Evolutionary conservation across 169 alveolate genomes (phyloP).

Genomic region (Plasmodium vivax): DNA sequence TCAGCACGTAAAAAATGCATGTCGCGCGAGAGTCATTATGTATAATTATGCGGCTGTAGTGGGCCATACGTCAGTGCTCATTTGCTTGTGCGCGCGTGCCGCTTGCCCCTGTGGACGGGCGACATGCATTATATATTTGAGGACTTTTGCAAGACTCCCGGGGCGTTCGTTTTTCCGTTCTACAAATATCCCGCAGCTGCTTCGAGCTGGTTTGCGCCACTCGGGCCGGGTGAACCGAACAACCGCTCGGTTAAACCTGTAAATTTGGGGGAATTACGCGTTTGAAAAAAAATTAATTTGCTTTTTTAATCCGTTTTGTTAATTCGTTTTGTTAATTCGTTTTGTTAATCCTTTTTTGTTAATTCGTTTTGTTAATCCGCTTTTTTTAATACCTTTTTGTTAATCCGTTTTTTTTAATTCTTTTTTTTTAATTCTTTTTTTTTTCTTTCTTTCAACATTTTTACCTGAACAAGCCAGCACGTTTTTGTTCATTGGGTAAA

Average conservation of each 20-base stretch:
- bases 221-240: neutral
- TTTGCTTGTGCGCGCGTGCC: neutral
- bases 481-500: neutral
- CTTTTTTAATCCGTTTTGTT: neutral
- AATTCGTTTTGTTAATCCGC: neutral
- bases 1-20: neutral
- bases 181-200: neutral
- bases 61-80: neutral
- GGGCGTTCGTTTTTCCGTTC: neutral
- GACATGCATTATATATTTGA: neutral
- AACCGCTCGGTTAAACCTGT: neutral
- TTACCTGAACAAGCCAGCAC: constrained; percentile 5
- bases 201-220: neutral
- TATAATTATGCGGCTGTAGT: neutral
- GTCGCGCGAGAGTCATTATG: neutral
- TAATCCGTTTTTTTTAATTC: neutral
- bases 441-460: neutral
- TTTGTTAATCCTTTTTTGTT: no score
- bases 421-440: neutral
- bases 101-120: neutral
- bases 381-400: neutral
- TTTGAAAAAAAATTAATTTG: no score
- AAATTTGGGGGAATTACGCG: neutral
- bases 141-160: neutral
- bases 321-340: no score